Base-by-base conservation (phyloP, 2,329 filamentous ascomycete genomes). In the Penicillium sp. region DNA sequence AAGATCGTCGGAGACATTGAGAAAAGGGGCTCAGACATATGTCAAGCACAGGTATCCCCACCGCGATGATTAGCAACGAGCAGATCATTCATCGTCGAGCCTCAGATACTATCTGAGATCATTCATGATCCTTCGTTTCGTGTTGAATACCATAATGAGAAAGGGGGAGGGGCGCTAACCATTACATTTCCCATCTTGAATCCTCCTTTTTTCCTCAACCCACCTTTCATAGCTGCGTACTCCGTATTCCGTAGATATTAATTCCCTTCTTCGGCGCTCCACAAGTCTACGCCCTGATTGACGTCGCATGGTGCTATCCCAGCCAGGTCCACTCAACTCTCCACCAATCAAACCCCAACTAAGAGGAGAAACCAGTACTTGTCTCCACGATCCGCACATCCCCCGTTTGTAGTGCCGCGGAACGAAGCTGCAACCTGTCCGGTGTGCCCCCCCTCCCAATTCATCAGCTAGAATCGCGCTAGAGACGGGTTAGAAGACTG, bases 381-480 rank as follows among this genome's bases (percentile, higher is more conserved):
- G 38, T 58, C 66, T 67, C 67, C 66, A 67, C 67, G 68, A 69
- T 66, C 68, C 68, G 67, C 68, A 40, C 63, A 58, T 66, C 59
- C 67, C 63, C 63, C 64, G 61, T 51, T 63, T 58, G 65, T 67
- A 68, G 67, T 61, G 65, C 53, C 61, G 43, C 49, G 54, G 61
- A 69, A 63, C 28, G 11, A 51, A 51, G 26, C 55, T 62, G 16
- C 57, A 57, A 59, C 57, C 55, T 52, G 58, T 45, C 42, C 55
- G 45, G 42, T 19, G 16, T 6, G n/a, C n/a, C n/a, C n/a, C n/a
- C 40, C 10, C 45, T 16, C 45, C n/a, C 26, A 48, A 48, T 19
- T 33, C 55, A 55, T 56, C 65, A 65, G 66, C 71, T 73, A 75
- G 73, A 75, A 72, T 2, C 63, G 62, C 71, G 66, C 71, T 73